Percentiles rank a stretch among this genome's conserved stretches.
These are phyloP conservation scores for Suillus hirtellus DNA, from an alignment of 768 basidiomycete species.

Conservation along the genomic window DNA sequence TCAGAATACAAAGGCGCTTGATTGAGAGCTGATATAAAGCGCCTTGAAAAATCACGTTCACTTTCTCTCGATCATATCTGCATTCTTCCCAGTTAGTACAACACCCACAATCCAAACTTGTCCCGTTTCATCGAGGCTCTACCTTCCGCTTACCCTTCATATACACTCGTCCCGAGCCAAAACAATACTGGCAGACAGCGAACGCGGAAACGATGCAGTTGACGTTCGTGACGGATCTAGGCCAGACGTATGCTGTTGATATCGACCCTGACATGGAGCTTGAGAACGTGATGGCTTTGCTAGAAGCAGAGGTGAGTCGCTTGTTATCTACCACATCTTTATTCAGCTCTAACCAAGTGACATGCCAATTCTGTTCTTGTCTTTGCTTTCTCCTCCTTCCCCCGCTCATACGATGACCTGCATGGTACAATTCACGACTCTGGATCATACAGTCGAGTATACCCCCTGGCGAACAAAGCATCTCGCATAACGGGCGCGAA, in stretches of 20 bases:
- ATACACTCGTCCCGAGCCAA: not conserved
- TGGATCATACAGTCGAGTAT: slow-evolving; percentile 63
- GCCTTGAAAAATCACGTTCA: not conserved
- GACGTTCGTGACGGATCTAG: slow-evolving; percentile 70
- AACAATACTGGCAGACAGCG: not conserved
- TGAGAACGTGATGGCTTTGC: slow-evolving; percentile 87
- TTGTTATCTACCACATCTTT: not conserved
- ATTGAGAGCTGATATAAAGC: slow-evolving; percentile 7
- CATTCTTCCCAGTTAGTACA: not conserved
- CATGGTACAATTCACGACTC: not conserved
- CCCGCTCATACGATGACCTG: not conserved
- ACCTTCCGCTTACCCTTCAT: not conserved
- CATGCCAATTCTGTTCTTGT: not conserved
- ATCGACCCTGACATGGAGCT: slow-evolving; percentile 91
- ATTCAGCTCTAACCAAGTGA: slow-evolving; percentile 9
- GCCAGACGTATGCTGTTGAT: slow-evolving; percentile 68
- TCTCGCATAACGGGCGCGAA: slow-evolving; percentile 67
- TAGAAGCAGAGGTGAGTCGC: slow-evolving; percentile 90
- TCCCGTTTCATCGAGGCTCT: not conserved
- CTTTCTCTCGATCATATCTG: slow-evolving; percentile 3
- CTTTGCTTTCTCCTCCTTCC: not conserved
- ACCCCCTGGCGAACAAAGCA: slow-evolving; percentile 67
- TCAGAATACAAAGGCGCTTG: slow-evolving; percentile 7
- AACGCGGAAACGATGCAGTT: slow-evolving; percentile 53
- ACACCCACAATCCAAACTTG: not conserved